phyloP scores from a whole-genome alignment of 2,329 filamentous ascomycete genomes.

The Zymoseptoria pseudotritici region DNA sequence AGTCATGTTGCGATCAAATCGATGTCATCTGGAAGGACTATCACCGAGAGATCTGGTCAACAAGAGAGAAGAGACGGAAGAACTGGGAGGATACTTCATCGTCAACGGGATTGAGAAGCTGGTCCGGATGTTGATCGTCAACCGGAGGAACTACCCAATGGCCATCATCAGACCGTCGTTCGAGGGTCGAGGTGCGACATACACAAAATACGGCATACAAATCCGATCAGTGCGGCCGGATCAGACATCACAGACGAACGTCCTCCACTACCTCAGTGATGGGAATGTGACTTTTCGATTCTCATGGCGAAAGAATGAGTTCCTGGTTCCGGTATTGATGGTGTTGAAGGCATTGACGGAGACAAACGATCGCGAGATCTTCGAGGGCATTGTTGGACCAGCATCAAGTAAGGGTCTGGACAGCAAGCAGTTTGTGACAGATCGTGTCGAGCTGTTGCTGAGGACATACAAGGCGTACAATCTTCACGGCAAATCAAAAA shows the following conservation, averaged over 20 bases:
- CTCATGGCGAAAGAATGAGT: slow-evolving; percentile 96
- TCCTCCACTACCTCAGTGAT: slow-evolving; percentile 89
- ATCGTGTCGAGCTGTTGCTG: slow-evolving; percentile 84
- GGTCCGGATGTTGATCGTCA: slow-evolving; percentile 83
- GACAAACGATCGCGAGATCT: slow-evolving; percentile 94
- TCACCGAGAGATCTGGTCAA: slow-evolving; percentile 75
- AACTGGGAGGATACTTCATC: slow-evolving; percentile 93
- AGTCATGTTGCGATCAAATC: slow-evolving; percentile 87
- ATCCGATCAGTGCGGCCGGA: slow-evolving; percentile 91
- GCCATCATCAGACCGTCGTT: slow-evolving; percentile 90
- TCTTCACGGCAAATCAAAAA: slow-evolving; percentile 73
- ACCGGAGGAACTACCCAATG: slow-evolving; percentile 88
- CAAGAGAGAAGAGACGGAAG: slow-evolving; percentile 90
- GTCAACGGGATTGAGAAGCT: slow-evolving; percentile 98
- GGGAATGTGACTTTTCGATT: slow-evolving; percentile 96
- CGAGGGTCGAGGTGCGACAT: slow-evolving; percentile 74
- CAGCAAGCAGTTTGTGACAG: slow-evolving; percentile 83
- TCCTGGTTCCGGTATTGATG: slow-evolving; percentile 94
- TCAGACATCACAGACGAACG: slow-evolving; percentile 95
- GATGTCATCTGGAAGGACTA: slow-evolving; percentile 82
- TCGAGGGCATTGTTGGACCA: slow-evolving; percentile 80
- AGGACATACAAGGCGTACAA: slow-evolving; percentile 89
- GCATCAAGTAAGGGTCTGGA: slow-evolving; percentile 67
- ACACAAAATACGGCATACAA: slow-evolving; percentile 84
- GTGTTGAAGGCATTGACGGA: slow-evolving; percentile 89